phyloP scores from a whole-genome alignment of 1,284 basidiomycete genomes.

The Spongiforma sp. region DNA sequence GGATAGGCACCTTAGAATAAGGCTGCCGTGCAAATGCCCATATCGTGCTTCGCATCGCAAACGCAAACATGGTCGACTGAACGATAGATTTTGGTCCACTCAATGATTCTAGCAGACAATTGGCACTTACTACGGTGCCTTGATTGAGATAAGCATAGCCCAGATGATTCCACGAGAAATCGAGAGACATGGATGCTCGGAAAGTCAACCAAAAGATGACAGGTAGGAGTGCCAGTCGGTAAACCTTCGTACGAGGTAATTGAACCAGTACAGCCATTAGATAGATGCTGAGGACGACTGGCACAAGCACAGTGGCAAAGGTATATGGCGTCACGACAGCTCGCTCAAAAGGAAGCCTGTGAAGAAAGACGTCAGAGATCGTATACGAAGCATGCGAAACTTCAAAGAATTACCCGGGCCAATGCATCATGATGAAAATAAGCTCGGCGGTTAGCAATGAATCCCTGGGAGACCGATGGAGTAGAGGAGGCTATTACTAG shows the following conservation, averaged over 20 bases:
- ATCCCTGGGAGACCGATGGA: no score
- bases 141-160: conserved; percentile 29
- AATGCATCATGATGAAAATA: no score
- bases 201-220: conserved; percentile 21
- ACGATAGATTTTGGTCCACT: conserved; percentile 1
- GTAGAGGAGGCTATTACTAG: no score
- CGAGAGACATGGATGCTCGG: conserved; percentile 22
- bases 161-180: conserved; percentile 25
- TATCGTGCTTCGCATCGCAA: conserved; percentile 31
- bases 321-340: conserved; percentile 24
- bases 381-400: no score
- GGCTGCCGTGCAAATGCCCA: conserved; percentile 24
- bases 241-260: conserved; percentile 21
- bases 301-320: conserved; percentile 26
- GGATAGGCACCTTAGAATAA: conserved; percentile 24
- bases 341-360: conserved; percentile 23
- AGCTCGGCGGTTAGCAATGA: no score
- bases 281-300: conserved; percentile 22
- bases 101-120: neutral
- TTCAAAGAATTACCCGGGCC: no score
- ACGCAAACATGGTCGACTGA: conserved; percentile 31
- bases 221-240: conserved; percentile 32
- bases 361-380: conserved; percentile 4
- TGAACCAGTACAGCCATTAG: conserved; percentile 38
- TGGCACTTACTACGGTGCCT: conserved; percentile 25